Conservation (phyloP, 176 grass and related monocot species). For the Puya raimondii region DNA sequence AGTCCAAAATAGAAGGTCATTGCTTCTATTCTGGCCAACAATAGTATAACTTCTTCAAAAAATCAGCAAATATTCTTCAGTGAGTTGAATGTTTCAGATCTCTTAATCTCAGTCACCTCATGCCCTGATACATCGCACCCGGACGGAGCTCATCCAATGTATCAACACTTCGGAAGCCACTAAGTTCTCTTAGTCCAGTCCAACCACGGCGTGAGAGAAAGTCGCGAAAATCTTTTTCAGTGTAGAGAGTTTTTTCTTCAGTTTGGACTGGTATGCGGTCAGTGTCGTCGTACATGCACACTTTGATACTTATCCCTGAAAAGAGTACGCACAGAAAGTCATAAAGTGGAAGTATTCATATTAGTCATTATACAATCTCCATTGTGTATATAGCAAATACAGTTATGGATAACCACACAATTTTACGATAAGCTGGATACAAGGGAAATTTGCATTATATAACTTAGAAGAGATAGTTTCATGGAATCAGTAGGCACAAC, state of each 20-base stretch:
- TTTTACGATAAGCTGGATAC: too few relatives aligned
- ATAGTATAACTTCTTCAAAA: neutral
- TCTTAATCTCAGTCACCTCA: constrained; percentile 47
- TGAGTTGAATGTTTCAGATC: neutral
- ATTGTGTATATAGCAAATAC: too few relatives aligned
- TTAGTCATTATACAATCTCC: neutral
- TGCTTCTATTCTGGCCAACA: neutral
- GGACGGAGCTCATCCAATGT: constrained; percentile 65
- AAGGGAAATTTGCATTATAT: too few relatives aligned
- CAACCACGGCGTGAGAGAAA: constrained; percentile 57
- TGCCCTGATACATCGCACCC: constrained; percentile 59
- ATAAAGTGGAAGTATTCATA: neutral
- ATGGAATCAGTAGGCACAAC: too few relatives aligned
- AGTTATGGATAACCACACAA: too few relatives aligned
- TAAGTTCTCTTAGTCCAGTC: constrained; percentile 60
- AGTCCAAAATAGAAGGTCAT: neutral
- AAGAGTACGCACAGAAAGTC: neutral
- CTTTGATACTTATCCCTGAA: constrained; percentile 67
- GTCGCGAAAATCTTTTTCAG: constrained; percentile 69
- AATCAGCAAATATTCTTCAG: neutral
- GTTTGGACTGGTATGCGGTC: constrained; percentile 44
- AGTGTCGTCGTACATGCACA: constrained; percentile 63
- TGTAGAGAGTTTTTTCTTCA: constrained; percentile 82
- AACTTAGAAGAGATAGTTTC: too few relatives aligned
- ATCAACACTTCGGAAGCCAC: constrained; percentile 49